phyloP scores from a whole-genome alignment of 2,329 filamentous ascomycete species.

The Aspergillus neotritici region DNA sequence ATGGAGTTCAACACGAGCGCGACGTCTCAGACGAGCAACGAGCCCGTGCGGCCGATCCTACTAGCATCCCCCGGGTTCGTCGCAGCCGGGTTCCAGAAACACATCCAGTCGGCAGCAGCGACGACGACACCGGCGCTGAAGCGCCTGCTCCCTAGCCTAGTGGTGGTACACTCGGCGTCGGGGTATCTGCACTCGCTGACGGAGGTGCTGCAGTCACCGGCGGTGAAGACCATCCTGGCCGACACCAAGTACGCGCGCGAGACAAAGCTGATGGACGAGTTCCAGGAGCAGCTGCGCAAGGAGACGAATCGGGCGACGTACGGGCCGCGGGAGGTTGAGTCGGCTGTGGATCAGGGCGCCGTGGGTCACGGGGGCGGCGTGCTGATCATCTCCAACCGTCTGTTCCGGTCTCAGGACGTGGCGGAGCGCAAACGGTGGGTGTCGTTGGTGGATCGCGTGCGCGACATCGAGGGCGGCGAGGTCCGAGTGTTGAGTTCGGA shows the following conservation, averaged over 20 bases:
- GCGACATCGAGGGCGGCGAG: constrained; percentile 72
- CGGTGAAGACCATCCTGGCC: constrained; percentile 69
- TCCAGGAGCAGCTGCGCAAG: constrained; percentile 68
- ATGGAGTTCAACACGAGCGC: constrained; percentile 60
- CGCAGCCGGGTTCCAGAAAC: constrained; percentile 72
- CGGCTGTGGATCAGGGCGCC: constrained; percentile 78
- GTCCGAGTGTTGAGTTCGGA: constrained; percentile 84
- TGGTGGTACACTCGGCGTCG: constrained; percentile 75
- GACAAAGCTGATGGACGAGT: constrained; percentile 76
- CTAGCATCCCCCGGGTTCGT: constrained; percentile 87
- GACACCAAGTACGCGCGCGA: constrained; percentile 86
- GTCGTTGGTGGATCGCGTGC: constrained; percentile 78
- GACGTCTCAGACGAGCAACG: constrained; percentile 33
- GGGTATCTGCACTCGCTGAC: constrained; percentile 82
- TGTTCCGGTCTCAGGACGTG: constrained; percentile 81
- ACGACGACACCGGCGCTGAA: constrained; percentile 57
- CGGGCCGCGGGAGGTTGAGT: constrained; percentile 73
- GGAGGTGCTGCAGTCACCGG: constrained; percentile 76
- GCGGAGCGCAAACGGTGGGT: constrained; percentile 75
- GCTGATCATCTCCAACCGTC: constrained; percentile 75
- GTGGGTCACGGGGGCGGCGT: constrained; percentile 81
- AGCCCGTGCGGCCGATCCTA: constrained; percentile 57
- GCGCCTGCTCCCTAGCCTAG: constrained; percentile 57
- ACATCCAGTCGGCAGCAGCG: constrained; percentile 58
- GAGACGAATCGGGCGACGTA: constrained; percentile 92